A percentile compares a stretch with the other conserved stretches of the same genome.
Conservation (phyloP, 2,329 filamentous ascomycete genomes). For the Juglanconis sp. region DNA sequence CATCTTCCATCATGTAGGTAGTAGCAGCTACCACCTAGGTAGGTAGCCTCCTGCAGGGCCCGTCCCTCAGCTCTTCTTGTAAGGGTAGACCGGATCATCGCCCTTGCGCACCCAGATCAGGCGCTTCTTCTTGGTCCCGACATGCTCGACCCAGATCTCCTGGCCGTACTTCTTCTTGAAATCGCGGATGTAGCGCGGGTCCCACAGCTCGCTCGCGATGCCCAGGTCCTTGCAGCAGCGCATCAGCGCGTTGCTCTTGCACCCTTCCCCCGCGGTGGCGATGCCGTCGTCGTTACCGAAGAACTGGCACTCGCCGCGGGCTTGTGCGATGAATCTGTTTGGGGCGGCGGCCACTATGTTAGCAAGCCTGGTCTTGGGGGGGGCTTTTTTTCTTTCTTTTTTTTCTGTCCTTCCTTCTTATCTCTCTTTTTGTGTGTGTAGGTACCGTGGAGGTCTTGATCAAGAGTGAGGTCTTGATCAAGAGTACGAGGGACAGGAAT, state of each 20-base stretch:
- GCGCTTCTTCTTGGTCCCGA: conserved; percentile 79
- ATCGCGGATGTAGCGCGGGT: conserved; percentile 81
- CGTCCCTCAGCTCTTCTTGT: conserved; percentile 33
- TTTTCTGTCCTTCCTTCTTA: no score
- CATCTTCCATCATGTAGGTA: no score
- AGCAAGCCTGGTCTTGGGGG: not conserved
- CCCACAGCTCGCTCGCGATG: conserved; percentile 93
- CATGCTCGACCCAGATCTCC: conserved; percentile 88
- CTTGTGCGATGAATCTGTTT: conserved; percentile 79
- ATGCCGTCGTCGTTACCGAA: conserved; percentile 80
- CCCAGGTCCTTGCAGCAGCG: conserved; percentile 98
- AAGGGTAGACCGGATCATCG: conserved; percentile 66
- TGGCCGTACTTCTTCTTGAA: conserved; percentile 74
- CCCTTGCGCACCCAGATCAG: conserved; percentile 86
- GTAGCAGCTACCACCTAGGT: not conserved
- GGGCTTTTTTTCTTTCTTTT: not conserved
- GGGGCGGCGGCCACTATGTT: not conserved
- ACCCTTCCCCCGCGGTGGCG: conserved; percentile 91
- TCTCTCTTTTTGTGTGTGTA: no score
- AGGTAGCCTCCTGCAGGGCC: not conserved
- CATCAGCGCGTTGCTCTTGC: conserved; percentile 96
- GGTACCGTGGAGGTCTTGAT: not conserved
- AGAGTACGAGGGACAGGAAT: not conserved
- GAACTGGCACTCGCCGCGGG: conserved; percentile 91
- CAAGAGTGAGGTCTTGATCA: not conserved